Percentiles rank a stretch among this genome's conserved stretches.
phyloP scores from a whole-genome alignment of 1,284 basidiomycete genomes.

The Fomes fomentarius region DNA sequence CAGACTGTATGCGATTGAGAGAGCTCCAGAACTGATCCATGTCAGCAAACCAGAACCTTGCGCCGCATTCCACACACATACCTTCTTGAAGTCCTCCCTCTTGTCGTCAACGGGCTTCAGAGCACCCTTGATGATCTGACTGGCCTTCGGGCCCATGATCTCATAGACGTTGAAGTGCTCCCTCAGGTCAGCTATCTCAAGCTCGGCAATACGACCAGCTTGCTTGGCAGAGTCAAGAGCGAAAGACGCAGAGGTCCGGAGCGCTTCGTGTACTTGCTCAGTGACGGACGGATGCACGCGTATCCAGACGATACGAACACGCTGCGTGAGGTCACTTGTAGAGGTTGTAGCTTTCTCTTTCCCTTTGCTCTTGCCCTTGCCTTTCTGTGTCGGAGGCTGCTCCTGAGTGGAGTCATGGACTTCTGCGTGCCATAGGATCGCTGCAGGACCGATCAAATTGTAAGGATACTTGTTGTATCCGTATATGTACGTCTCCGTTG shows the following conservation, averaged over 20 bases:
- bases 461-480: slow-evolving; percentile 67
- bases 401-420: neutral
- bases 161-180: slow-evolving; percentile 81
- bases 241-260: slow-evolving; percentile 55
- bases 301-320: slow-evolving; percentile 65
- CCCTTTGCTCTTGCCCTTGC: slow-evolving; percentile 24
- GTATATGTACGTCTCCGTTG: slow-evolving; percentile 67
- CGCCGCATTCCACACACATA: too few species aligned
- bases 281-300: slow-evolving; percentile 78
- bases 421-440: slow-evolving; percentile 75
- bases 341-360: slow-evolving; percentile 16
- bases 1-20: slow-evolving; percentile 62
- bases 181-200: slow-evolving; percentile 73
- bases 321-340: slow-evolving; percentile 18
- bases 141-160: slow-evolving; percentile 83
- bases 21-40: slow-evolving; percentile 69
- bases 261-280: slow-evolving; percentile 52
- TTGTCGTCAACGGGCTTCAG: slow-evolving; percentile 60
- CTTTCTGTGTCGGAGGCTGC: slow-evolving; percentile 23
- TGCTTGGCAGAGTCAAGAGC: slow-evolving; percentile 47
- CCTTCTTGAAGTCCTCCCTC: slow-evolving; percentile 64
- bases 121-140: slow-evolving; percentile 76
- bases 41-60: too few species aligned
- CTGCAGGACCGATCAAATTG: slow-evolving; percentile 69
- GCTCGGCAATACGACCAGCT: slow-evolving; percentile 38